Evolutionary conservation across 306 rosid genomes (phyloP), one percentile per base, ranked within the genome.

Genomic region (Lupinus albus): DNA sequence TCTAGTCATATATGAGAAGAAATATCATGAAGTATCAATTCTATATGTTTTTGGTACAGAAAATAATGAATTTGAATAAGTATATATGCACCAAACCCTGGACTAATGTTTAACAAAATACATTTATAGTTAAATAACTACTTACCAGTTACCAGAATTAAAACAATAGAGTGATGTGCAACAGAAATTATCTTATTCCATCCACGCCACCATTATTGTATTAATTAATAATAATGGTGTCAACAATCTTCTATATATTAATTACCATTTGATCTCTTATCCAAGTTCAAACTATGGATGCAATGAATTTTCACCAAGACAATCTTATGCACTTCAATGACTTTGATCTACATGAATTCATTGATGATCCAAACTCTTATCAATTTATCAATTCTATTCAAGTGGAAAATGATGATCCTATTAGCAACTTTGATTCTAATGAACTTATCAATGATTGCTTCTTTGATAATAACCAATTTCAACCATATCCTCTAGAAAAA

Each of bases 301-400:
- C 42, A 11, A 85, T 84, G 88, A 79, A 79, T 52, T 41, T 32
- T 49, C 41, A 46, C 61, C 79, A 77, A 41, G 70, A 77, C 65
- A 67, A 80, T 14, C 59, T 54, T 12, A 14, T 20, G 14, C 61
- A 57, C 64, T 73, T 75, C n/a, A 70, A 70, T 33, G 83, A 86
- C 41, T 84, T 81, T 42, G 88, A 86, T 81, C 61, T 87, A 0
- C 83, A 80, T 2, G 91, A 89, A 50, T 88, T 81, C 72, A 72
- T 77, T 14, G 91, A 76, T 0, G 77, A 82, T 15, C 65, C 91
- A 11, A 86, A 83, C 70, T 83, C 86, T 63, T 85, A 83, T 78
- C 95, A 82, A 44, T 89, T 86, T 51, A 75, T 92, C 68, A 78
- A 89, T 77, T 82, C 80, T 48, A 82, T 93, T 60, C 78, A 95